Conservation (phyloP, 2,329 filamentous ascomycete genomes). For the Fusarium transvaalense region DNA sequence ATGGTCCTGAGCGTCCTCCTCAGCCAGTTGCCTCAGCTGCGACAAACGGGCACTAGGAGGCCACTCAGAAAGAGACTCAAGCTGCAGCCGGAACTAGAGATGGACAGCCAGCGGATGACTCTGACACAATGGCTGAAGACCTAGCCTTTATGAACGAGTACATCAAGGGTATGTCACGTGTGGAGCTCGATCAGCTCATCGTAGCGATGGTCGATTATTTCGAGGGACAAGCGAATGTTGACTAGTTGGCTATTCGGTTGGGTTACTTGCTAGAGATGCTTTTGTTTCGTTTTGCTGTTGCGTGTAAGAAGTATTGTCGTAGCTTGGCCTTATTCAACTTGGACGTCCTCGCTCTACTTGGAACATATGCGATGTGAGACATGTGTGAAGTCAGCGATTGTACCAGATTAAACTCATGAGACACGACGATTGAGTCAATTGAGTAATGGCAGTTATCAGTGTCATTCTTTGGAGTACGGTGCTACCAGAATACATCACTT, state of each 20-base stretch:
- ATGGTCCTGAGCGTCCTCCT: constrained; percentile 64
- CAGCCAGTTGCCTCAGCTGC: constrained; percentile 52
- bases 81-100: constrained; percentile 20
- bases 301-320: constrained; percentile 47
- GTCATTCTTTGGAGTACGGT: neutral
- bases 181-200: constrained; percentile 22
- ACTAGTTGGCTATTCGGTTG: constrained; percentile 36
- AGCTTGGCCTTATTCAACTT: constrained; percentile 46
- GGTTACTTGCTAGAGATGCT: constrained; percentile 35
- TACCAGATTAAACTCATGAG: neutral
- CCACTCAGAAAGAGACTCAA: constrained; percentile 36
- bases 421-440: neutral
- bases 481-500: neutral
- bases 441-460: neutral
- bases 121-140: neutral
- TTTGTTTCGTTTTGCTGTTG: constrained; percentile 39
- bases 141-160: neutral
- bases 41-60: constrained; percentile 61
- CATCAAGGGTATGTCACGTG: constrained; percentile 8
- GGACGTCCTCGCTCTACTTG: constrained; percentile 25
- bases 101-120: neutral
- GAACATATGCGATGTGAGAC: constrained; percentile 18
- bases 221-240: constrained; percentile 9
- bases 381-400: constrained; percentile 6
- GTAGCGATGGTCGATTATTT: constrained; percentile 19